Conservation (phyloP, 2,329 filamentous ascomycete species). For the Fusarium sp. region DNA sequence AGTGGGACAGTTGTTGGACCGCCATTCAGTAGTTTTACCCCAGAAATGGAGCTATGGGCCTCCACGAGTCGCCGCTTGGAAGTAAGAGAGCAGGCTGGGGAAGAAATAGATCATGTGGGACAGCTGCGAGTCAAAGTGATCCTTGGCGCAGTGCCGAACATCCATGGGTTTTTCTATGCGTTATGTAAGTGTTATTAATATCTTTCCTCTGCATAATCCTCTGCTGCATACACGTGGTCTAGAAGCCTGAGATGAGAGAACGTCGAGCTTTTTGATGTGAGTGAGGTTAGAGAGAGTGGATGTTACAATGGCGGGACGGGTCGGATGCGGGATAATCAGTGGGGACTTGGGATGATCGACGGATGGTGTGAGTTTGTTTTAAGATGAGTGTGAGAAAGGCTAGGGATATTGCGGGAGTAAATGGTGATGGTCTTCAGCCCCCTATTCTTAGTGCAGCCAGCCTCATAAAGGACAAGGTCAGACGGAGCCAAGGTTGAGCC, state of each 20-base stretch:
- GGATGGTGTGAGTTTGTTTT: slow-evolving; percentile 14
- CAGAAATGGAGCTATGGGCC: slow-evolving; percentile 6
- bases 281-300: slow-evolving; percentile 4
- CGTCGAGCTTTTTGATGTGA: slow-evolving; percentile 9
- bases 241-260: neutral
- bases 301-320: slow-evolving; percentile 12
- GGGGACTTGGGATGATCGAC: slow-evolving; percentile 14
- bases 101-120: slow-evolving; percentile 29
- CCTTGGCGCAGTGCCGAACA: slow-evolving; percentile 36
- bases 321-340: slow-evolving; percentile 17
- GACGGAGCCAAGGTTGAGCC: neutral
- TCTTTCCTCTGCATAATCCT: neutral
- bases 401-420: slow-evolving; percentile 16
- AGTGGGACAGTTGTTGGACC: neutral
- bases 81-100: slow-evolving; percentile 3
- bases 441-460: slow-evolving; percentile 1
- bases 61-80: neutral
- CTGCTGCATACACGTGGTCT: neutral
- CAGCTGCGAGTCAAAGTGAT: slow-evolving; percentile 5
- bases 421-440: slow-evolving; percentile 2
- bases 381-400: neutral
- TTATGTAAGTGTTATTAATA: slow-evolving; percentile 28
- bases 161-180: slow-evolving; percentile 17
- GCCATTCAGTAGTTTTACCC: slow-evolving; percentile 19
- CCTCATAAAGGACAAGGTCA: neutral